Base-by-base conservation (phyloP, 345 rosid genomes). In the Eucalyptus lansdowneana region DNA sequence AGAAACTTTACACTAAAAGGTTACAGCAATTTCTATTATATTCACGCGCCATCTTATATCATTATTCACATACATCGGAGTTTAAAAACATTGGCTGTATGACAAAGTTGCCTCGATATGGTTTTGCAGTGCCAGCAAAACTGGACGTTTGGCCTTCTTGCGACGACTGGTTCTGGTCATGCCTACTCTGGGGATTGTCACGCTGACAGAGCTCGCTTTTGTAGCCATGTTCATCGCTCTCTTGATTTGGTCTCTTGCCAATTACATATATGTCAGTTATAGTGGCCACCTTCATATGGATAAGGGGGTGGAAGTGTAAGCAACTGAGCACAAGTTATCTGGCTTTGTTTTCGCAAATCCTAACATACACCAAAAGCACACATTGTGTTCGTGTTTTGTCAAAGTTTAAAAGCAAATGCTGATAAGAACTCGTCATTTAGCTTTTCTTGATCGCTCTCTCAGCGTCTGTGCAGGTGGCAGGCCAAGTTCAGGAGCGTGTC, bases 151-250 rank as follows among this genome's bases (percentile, higher is more conserved):
- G 50, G 50, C 80, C 44, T 87, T 85, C 83, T 85, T 81, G 87
- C 89, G 80, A 67, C 88, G 89, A 80, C 96, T 94, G 1, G 91
- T 85, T 86, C 88, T 94, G 13, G 90, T 92, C 53, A 94, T 89
- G 89, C 94, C 94, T 5, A 94, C 95, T 42, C 90, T 94, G 7
- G 94, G 95, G 62, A 92, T 93, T 53, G 92, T 93, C 88, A 90
- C 95, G 3, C 90, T 91, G 80, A 91, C 42, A 53, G 96, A 93
- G 87, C 24, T 94, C 13, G 56, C 90, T 12, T 92, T 94, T 90
- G 29, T 90, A 53, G 54, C 69, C 44, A 93, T 93, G 95, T 93
- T 93, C 88, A 6, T 88, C 42, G 89, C 90, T 14, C 89, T 93
- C 2, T 24, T 92, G 42, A 88, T 89, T 56, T 93, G 93, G 95